These are phyloP conservation scores for Sherardia arvensis DNA, from an alignment of 257 asterid species.

Conservation along the genomic window DNA sequence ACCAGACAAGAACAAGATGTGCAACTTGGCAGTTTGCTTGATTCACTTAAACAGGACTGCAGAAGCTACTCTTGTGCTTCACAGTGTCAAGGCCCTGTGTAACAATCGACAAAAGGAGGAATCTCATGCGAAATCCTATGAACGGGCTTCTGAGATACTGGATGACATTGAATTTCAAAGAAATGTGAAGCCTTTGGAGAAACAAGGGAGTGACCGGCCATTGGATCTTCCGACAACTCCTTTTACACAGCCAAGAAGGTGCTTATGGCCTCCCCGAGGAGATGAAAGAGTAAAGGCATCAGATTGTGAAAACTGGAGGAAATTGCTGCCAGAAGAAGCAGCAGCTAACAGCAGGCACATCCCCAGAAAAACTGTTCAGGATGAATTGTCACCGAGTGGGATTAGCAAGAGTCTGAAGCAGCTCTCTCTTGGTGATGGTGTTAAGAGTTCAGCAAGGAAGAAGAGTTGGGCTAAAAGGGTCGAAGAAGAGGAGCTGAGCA, in stretches of 20 bases:
- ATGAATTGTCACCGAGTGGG: conserved; percentile 1
- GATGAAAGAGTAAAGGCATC: conserved; percentile 8
- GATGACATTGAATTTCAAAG: conserved; percentile 15
- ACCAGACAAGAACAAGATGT: conserved; percentile 75
- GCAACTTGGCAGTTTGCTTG: conserved; percentile 86
- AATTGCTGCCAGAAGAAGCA: background rate
- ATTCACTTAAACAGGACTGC: conserved; percentile 59
- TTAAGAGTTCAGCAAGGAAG: conserved; percentile 9
- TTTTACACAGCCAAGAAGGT: conserved; percentile 47
- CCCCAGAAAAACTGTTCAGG: conserved; percentile 2
- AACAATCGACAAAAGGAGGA: conserved; percentile 41
- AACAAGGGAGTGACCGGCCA: conserved; percentile 6
- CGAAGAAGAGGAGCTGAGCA: conserved; percentile 48
- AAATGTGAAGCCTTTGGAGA: background rate
- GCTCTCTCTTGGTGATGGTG: conserved; percentile 5
- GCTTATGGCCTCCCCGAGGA: conserved; percentile 13
- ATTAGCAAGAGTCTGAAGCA: conserved; percentile 1
- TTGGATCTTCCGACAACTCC: conserved; percentile 22
- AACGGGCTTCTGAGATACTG: conserved; percentile 32
- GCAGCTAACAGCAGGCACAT: conserved; percentile 7
- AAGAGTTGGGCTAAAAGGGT: conserved; percentile 84
- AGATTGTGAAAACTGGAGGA: conserved; percentile 10
- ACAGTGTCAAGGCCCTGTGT: conserved; percentile 37
- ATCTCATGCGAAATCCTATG: conserved; percentile 51
- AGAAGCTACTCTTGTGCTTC: conserved; percentile 83